Evolutionary conservation across 495 filamentous ascomycete genomes (phyloP).

Genomic region (Viridothelium virens): DNA sequence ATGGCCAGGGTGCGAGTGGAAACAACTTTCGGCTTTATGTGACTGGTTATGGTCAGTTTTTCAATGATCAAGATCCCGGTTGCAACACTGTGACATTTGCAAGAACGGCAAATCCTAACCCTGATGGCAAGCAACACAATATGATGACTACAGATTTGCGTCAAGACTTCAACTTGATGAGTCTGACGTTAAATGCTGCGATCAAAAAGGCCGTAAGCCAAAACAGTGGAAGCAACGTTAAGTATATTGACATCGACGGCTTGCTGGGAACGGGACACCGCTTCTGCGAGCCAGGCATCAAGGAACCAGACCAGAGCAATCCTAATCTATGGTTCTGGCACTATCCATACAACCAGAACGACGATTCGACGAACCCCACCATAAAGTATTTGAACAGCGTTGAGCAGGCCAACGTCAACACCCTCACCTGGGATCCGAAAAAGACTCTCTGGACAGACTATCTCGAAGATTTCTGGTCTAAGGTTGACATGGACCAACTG

Average conservation of each 20-base stretch:
- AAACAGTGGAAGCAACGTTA: constrained; percentile 9
- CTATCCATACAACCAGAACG: not conserved
- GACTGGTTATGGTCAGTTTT: constrained; percentile 8
- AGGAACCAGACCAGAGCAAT: constrained; percentile 5
- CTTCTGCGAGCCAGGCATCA: constrained; percentile 5
- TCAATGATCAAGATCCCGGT: constrained; percentile 6
- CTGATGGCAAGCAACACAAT: not conserved
- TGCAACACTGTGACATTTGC: constrained; percentile 5
- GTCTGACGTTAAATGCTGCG: constrained; percentile 6
- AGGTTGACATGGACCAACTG: constrained; percentile 2
- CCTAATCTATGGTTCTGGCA: constrained; percentile 1
- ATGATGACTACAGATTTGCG: constrained; percentile 9
- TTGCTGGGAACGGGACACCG: constrained; percentile 56
- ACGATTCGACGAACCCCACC: constrained; percentile 5
- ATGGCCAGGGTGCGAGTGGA: not conserved
- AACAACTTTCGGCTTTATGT: constrained; percentile 4
- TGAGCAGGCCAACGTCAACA: constrained; percentile 8
- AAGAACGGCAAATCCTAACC: constrained; percentile 8
- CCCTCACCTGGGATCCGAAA: constrained; percentile 2
- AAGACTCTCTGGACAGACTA: not conserved
- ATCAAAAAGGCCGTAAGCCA: constrained; percentile 1
- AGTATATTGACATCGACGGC: constrained; percentile 13
- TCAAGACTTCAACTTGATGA: constrained; percentile 8
- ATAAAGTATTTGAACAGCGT: constrained; percentile 7
- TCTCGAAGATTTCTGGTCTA: constrained; percentile 6